These are phyloP conservation scores for Pleurotus tuoliensis DNA, from an alignment of 768 basidiomycete genomes.

Conservation along the genomic window DNA sequence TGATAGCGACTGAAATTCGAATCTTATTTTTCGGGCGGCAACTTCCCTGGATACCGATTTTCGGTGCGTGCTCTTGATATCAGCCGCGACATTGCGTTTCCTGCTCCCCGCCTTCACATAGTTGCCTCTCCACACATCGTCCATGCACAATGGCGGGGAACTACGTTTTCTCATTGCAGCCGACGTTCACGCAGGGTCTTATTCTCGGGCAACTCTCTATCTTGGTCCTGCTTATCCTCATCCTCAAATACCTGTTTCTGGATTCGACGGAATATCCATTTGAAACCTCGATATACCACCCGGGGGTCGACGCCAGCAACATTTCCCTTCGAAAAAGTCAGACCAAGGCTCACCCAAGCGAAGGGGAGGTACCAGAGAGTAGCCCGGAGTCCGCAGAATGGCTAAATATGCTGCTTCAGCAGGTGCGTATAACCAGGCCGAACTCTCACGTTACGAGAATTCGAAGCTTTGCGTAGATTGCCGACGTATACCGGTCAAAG, in stretches of 20 bases:
- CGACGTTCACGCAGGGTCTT: slow-evolving; percentile 94
- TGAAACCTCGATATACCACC: slow-evolving; percentile 57
- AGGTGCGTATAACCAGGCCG: slow-evolving; percentile 44
- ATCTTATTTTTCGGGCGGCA: not conserved
- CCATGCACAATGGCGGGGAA: slow-evolving; percentile 40
- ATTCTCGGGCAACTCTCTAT: slow-evolving; percentile 91
- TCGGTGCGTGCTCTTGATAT: slow-evolving; percentile 1
- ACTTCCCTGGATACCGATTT: not conserved
- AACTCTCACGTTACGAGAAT: not conserved
- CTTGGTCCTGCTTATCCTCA: slow-evolving; percentile 64
- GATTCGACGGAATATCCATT: slow-evolving; percentile 63
- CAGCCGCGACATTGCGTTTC: not conserved
- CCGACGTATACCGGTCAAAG: slow-evolving; percentile 73
- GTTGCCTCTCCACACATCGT: not conserved
- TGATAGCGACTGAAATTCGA: not conserved
- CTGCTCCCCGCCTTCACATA: not conserved
- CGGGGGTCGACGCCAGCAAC: slow-evolving; percentile 43
- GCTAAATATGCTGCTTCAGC: slow-evolving; percentile 83
- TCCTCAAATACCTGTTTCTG: slow-evolving; percentile 95
- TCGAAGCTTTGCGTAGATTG: slow-evolving; percentile 39
- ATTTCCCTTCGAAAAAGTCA: slow-evolving; percentile 35
- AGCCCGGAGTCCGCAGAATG: slow-evolving; percentile 78
- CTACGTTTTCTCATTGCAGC: slow-evolving; percentile 71
- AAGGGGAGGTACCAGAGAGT: slow-evolving; percentile 21
- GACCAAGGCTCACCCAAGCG: slow-evolving; percentile 15